phyloP scores from a whole-genome alignment of 768 basidiomycete species.

The Boletus vinaceobasis region DNA sequence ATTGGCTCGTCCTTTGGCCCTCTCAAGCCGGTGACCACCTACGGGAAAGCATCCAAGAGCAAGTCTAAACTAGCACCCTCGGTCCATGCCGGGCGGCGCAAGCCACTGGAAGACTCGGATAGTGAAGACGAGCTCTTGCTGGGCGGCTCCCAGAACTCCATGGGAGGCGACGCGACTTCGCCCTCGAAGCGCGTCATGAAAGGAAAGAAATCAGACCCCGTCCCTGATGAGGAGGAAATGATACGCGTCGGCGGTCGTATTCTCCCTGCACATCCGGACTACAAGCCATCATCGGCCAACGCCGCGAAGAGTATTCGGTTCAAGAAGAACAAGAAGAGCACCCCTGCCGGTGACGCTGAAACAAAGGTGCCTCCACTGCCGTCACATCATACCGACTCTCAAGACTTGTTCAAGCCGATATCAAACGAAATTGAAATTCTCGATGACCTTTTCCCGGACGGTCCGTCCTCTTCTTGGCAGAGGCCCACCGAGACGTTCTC shows the following conservation, averaged over 20 bases:
- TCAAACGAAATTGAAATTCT: slow-evolving; percentile 14
- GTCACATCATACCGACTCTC: slow-evolving; percentile 22
- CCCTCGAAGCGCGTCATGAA: slow-evolving; percentile 11
- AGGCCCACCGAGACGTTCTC: background rate
- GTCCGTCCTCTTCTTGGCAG: slow-evolving; percentile 3
- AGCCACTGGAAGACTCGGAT: slow-evolving; percentile 3
- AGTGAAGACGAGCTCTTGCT: slow-evolving; percentile 32
- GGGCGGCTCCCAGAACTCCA: slow-evolving; percentile 23
- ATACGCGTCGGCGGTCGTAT: slow-evolving; percentile 15
- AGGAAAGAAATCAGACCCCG: background rate
- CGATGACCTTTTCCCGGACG: background rate
- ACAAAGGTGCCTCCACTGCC: slow-evolving; percentile 16
- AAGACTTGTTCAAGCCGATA: slow-evolving; percentile 20
- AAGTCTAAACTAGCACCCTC: slow-evolving; percentile 5
- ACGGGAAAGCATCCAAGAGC: slow-evolving; percentile 3
- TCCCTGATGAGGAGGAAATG: slow-evolving; percentile 2
- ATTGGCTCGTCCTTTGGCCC: slow-evolving; percentile 20
- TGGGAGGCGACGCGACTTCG: slow-evolving; percentile 6
- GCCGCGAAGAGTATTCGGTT: slow-evolving; percentile 25
- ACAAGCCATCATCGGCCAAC: slow-evolving; percentile 10
- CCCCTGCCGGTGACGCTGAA: background rate
- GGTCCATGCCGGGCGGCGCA: background rate
- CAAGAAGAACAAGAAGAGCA: slow-evolving; percentile 33
- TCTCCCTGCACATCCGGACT: slow-evolving; percentile 23
- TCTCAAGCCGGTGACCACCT: slow-evolving; percentile 1